Evolutionary conservation across 31 red algal genomes (phyloP), one percentile per base, ranked within the genome.

Genomic region (Porphyra umbilicalis): DNA sequence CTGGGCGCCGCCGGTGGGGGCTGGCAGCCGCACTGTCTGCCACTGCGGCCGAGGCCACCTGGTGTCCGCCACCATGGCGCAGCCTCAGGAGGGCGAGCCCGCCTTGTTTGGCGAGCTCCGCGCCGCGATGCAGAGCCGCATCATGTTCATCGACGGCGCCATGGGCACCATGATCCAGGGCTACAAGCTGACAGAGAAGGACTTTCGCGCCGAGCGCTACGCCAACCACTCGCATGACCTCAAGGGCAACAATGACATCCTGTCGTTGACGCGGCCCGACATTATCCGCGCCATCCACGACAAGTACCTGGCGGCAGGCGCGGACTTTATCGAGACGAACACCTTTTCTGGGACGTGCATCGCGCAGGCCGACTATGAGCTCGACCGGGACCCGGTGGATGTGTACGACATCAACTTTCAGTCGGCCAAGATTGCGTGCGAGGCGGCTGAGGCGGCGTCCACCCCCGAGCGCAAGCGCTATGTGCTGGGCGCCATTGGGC

Each of bases 81-180:
- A 71, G 57, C 57, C 57, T n/a, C 11, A 1, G 57, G 57, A 71
- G 57, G 82, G 75, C 38, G 94, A 97, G 87, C 90, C 94, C 77
- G 79, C 44, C 34, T 93, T 97, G 71, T 97, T 97, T 71, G 78
- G 36, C 46, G 88, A 97, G 75, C 91, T 97, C 81, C 90, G 90
- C 46, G 71, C 81, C 20, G 86, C 89, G 30, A 85, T 97, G 80
- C 82, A 92, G 83, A 67, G 82, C 40, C 85, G 89, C 38, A 87
- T 97, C 90, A 92, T 92, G 90, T 92, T 90, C 81, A 90, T 92
- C 39, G 94, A 97, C 79, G 94, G 94, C 42, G 90, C 86, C n/a
- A 92, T 92, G 90, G 94, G 94, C 33, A 97, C 94, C 44, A 90
- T 92, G 90, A 97, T 97, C 74, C 94, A 97, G 85, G 88, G 82